These are phyloP conservation scores for Stereocaulon alpinum DNA, from an alignment of 495 filamentous ascomycete genomes.

Conservation along the genomic window DNA sequence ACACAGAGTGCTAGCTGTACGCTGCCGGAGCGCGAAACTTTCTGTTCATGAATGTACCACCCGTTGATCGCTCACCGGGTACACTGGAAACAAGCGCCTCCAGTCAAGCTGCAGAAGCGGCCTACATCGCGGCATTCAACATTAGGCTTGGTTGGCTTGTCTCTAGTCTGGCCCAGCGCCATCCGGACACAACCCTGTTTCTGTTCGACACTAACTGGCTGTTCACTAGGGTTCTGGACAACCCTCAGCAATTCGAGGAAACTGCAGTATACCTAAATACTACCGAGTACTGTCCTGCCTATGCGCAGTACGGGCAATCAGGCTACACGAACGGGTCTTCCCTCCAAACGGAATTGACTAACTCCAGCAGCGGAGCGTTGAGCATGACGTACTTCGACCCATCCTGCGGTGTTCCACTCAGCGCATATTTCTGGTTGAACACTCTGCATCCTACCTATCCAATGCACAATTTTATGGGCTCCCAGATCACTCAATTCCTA, in stretches of 20 bases:
- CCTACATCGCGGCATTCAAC: slow-evolving; percentile 21
- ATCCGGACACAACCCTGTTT: slow-evolving; percentile 22
- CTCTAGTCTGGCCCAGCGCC: slow-evolving; percentile 12
- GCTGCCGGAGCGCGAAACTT: slow-evolving; percentile 60
- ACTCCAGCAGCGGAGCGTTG: slow-evolving; percentile 44
- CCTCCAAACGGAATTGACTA: background rate
- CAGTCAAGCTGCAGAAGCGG: slow-evolving; percentile 11
- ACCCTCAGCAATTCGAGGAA: slow-evolving; percentile 36
- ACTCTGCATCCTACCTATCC: slow-evolving; percentile 50
- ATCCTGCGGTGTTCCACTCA: slow-evolving; percentile 41
- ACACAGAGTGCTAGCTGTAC: slow-evolving; percentile 41
- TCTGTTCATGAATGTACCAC: slow-evolving; percentile 64
- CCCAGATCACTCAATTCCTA: slow-evolving; percentile 37
- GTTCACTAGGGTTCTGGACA: slow-evolving; percentile 46
- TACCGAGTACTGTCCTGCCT: slow-evolving; percentile 42
- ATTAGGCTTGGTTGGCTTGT: slow-evolving; percentile 19
- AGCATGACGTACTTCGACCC: slow-evolving; percentile 35
- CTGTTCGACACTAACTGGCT: slow-evolving; percentile 37
- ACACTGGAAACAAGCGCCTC: slow-evolving; percentile 1
- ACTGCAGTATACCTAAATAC: slow-evolving; percentile 42
- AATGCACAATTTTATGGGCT: slow-evolving; percentile 46
- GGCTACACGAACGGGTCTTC: background rate
- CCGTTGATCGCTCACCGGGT: slow-evolving; percentile 43
- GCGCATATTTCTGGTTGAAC: slow-evolving; percentile 57
- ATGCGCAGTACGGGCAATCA: slow-evolving; percentile 40